Evolutionary conservation across 306 rosid species (phyloP).

Genomic region (Trichosanthes truncata): DNA sequence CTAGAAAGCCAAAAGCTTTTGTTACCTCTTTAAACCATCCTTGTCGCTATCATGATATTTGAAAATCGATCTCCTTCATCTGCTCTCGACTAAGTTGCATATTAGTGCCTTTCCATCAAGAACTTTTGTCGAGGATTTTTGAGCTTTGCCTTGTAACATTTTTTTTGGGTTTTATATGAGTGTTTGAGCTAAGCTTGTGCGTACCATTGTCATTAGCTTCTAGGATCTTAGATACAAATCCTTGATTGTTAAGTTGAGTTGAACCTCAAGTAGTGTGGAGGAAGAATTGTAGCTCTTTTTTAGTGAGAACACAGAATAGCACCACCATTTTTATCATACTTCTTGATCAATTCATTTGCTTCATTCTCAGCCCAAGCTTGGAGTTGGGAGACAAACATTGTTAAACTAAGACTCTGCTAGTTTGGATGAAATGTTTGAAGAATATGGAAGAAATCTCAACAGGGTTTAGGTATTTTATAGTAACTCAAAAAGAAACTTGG

Average conservation of each 20-base stretch:
- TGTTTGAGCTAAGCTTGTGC: too few relatives aligned
- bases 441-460: too few relatives aligned
- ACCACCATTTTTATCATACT: background rate
- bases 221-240: too few relatives aligned
- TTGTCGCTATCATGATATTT: background rate
- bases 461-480: too few relatives aligned
- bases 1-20: background rate
- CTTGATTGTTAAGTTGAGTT: too few relatives aligned
- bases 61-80: background rate
- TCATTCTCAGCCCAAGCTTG: background rate
- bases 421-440: background rate
- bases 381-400: background rate
- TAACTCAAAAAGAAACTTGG: too few relatives aligned
- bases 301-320: slow-evolving; percentile 10
- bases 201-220: too few relatives aligned
- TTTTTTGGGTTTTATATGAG: too few relatives aligned
- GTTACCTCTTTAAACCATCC: background rate
- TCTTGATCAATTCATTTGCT: background rate
- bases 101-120: background rate
- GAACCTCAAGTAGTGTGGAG: background rate
- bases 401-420: background rate
- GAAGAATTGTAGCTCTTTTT: background rate
- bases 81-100: background rate
- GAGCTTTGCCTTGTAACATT: background rate
- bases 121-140: background rate